Evolutionary conservation across 2,329 filamentous ascomycete genomes (phyloP).

Genomic region (Neocatenulostroma microsporum): DNA sequence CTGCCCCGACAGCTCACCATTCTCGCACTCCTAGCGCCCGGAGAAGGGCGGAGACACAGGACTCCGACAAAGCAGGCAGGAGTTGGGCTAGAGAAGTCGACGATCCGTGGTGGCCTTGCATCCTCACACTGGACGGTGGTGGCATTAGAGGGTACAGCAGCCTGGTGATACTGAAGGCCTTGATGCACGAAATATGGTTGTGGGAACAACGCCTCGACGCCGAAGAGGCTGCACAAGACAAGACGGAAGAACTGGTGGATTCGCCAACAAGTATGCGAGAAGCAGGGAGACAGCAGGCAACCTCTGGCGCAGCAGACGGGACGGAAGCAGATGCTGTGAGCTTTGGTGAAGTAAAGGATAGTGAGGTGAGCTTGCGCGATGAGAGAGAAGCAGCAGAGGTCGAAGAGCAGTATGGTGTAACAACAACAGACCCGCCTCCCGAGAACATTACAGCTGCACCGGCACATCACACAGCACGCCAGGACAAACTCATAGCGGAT

Average conservation of each 20-base stretch:
- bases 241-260: background rate
- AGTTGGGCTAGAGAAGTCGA: constrained; percentile 37
- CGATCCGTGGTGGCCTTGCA: constrained; percentile 43
- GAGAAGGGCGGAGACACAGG: constrained; percentile 27
- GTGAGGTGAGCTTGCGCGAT: background rate
- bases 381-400: constrained; percentile 10
- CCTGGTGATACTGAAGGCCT: constrained; percentile 40
- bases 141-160: constrained; percentile 46
- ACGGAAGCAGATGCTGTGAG: constrained; percentile 1
- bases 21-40: constrained; percentile 19
- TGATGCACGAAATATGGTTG: constrained; percentile 43
- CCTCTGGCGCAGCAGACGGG: constrained; percentile 8
- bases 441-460: constrained; percentile 2
- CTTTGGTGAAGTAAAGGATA: background rate
- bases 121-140: constrained; percentile 43
- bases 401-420: constrained; percentile 13
- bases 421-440: background rate
- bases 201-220: constrained; percentile 38
- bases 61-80: constrained; percentile 35
- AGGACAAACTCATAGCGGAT: constrained; percentile 17
- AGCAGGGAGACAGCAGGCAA: constrained; percentile 8
- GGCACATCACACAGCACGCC: constrained; percentile 11
- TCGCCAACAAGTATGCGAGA: background rate
- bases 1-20: background rate
- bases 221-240: constrained; percentile 15